Conservation (phyloP, 2,329 filamentous ascomycete species). For the Exserohilum turcica region DNA sequence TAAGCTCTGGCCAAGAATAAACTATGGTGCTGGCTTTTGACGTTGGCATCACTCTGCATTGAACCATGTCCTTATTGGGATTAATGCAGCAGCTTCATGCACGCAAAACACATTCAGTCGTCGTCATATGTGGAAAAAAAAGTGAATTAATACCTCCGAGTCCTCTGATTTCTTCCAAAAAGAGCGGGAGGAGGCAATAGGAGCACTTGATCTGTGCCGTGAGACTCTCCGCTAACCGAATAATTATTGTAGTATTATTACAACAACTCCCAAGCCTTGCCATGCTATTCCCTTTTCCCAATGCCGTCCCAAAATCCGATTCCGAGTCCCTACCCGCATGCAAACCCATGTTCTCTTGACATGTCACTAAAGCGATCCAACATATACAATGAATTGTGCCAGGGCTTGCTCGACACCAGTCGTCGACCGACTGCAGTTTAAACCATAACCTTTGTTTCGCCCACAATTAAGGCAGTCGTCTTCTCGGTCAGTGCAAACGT, state of each 20-base stretch:
- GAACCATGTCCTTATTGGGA: too few relatives aligned
- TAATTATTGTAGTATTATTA: background rate
- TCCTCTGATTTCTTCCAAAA: too few relatives aligned
- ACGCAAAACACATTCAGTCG: too few relatives aligned
- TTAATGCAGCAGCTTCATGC: too few relatives aligned
- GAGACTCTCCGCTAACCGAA: background rate
- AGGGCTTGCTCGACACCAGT: background rate
- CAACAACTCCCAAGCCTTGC: background rate
- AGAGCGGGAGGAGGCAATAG: too few relatives aligned
- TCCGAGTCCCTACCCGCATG: background rate
- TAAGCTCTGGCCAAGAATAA: too few relatives aligned
- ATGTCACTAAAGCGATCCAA: background rate
- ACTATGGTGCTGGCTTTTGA: too few relatives aligned
- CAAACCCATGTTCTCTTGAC: background rate
- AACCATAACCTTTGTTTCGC: slow-evolving; percentile 5
- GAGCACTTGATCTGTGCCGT: too few relatives aligned
- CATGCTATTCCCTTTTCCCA: background rate
- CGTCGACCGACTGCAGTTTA: background rate
- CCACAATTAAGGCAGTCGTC: slow-evolving; percentile 20
- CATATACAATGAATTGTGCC: background rate
- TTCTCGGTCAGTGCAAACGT: slow-evolving; percentile 21
- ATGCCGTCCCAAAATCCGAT: background rate
- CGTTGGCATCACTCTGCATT: too few relatives aligned
- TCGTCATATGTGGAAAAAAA: too few relatives aligned
- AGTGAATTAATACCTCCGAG: too few relatives aligned